phyloP scores from a whole-genome alignment of 306 rosid species.

The Cyamopsis tetragonoloba region DNA sequence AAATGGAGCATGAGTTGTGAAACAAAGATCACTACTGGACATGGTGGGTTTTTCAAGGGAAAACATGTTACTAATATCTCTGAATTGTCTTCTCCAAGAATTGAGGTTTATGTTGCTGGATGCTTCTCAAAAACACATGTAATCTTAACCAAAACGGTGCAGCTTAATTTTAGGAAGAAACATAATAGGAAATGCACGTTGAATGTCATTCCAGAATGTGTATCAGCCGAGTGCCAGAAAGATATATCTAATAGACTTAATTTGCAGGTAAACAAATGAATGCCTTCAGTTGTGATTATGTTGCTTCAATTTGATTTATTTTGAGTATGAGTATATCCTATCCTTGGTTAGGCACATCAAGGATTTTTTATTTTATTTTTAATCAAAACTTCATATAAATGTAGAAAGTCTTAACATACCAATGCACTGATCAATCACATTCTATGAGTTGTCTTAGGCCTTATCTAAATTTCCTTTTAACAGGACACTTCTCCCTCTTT shows the following conservation, averaged over 20 bases:
- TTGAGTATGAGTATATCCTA: no score
- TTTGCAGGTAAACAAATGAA: constrained; percentile 63
- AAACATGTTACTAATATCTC: constrained; percentile 48
- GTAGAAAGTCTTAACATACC: no score
- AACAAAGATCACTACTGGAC: constrained; percentile 45
- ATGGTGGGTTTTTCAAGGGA: constrained; percentile 60
- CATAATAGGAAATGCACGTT: constrained; percentile 51
- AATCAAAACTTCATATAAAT: no score
- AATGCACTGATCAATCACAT: no score
- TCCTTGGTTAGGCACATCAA: no score
- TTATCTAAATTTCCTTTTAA: no score
- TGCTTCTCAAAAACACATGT: constrained; percentile 67
- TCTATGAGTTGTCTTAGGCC: no score
- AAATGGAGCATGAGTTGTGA: constrained; percentile 81
- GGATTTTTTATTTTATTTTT: no score
- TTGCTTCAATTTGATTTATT: no score
- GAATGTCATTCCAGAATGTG: constrained; percentile 80
- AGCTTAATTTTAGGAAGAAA: constrained; percentile 56
- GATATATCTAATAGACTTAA: constrained; percentile 40
- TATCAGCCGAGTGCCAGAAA: constrained; percentile 55
- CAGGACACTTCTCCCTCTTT: no score
- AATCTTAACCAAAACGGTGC: constrained; percentile 75
- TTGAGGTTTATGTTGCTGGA: constrained; percentile 95
- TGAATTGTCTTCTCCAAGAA: constrained; percentile 48
- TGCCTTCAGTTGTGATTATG: no score